Evolutionary conservation across 2,329 filamentous ascomycete species (phyloP).

Genomic region (Chaetomiaceae sp.): DNA sequence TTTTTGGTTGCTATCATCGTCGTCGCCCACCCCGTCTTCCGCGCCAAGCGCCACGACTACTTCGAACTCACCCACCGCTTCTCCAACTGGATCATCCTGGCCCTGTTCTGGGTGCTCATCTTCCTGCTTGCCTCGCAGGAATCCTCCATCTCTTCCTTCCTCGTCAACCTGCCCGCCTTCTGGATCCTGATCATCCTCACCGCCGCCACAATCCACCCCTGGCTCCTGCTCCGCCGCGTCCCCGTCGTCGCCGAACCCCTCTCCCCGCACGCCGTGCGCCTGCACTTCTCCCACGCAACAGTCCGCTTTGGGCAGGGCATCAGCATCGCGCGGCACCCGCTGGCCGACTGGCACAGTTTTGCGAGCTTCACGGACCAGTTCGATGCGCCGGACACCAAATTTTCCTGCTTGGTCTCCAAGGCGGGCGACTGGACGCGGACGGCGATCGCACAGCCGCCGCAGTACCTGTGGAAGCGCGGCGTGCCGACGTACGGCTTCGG

Average conservation of each 20-base stretch:
- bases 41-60: conserved; percentile 56
- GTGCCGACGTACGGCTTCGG: conserved; percentile 53
- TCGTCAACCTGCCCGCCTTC: conserved; percentile 40
- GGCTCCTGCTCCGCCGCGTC: conserved; percentile 55
- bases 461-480: conserved; percentile 53
- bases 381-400: conserved; percentile 31
- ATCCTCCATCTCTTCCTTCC: conserved; percentile 24
- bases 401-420: conserved; percentile 53
- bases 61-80: conserved; percentile 70
- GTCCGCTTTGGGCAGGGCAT: conserved; percentile 44
- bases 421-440: conserved; percentile 59
- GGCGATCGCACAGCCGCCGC: conserved; percentile 49
- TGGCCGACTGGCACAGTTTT: conserved; percentile 57
- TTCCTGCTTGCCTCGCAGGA: conserved; percentile 30
- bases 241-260: conserved; percentile 50
- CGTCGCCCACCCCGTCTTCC: conserved; percentile 58
- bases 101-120: conserved; percentile 27
- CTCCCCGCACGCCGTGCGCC: conserved; percentile 55
- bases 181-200: conserved; percentile 56
- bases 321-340: conserved; percentile 46
- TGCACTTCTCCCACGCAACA: conserved; percentile 50
- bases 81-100: conserved; percentile 62
- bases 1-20: conserved; percentile 55
- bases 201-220: conserved; percentile 52
- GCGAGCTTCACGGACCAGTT: conserved; percentile 49